phyloP scores from a whole-genome alignment of 176 grass and related monocot genomes.

The Calamus simplicifolius region DNA sequence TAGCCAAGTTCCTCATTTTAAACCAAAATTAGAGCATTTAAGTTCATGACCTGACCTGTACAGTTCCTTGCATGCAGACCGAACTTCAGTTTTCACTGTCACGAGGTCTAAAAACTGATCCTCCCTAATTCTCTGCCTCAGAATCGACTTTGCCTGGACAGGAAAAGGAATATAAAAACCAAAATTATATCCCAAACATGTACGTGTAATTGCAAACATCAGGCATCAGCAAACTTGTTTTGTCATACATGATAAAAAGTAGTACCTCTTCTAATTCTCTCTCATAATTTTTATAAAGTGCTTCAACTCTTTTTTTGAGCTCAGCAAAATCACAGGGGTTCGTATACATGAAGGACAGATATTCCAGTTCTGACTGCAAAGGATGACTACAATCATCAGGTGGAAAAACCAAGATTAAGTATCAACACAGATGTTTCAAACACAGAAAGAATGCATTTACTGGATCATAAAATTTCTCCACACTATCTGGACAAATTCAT shows the following conservation, averaged over 20 bases:
- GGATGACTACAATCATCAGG: conserved; percentile 17
- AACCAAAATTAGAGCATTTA: too few relatives aligned
- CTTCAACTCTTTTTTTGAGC: conserved; percentile 83
- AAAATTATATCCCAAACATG: conserved; percentile 2
- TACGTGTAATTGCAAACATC: conserved; percentile 12
- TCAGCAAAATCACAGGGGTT: conserved; percentile 63
- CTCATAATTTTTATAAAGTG: conserved; percentile 61
- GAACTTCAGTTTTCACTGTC: conserved; percentile 81
- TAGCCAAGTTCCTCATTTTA: too few relatives aligned
- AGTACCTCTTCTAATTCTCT: conserved; percentile 89
- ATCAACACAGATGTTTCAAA: too few relatives aligned
- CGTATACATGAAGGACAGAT: conserved; percentile 92
- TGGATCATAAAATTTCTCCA: too few relatives aligned
- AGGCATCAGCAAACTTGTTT: conserved; percentile 5
- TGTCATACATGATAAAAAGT: background rate
- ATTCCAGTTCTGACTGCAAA: conserved; percentile 91
- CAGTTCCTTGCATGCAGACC: conserved; percentile 78
- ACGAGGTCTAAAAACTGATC: conserved; percentile 93
- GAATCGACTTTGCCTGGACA: conserved; percentile 77
- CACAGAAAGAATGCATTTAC: too few relatives aligned
- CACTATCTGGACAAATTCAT: too few relatives aligned
- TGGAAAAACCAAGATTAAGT: conserved; percentile 12
- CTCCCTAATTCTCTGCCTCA: conserved; percentile 66
- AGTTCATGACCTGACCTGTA: conserved; percentile 54
- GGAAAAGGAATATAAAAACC: conserved; percentile 2